phyloP scores from a whole-genome alignment of 768 basidiomycete genomes.

The Panellus pusillus region DNA sequence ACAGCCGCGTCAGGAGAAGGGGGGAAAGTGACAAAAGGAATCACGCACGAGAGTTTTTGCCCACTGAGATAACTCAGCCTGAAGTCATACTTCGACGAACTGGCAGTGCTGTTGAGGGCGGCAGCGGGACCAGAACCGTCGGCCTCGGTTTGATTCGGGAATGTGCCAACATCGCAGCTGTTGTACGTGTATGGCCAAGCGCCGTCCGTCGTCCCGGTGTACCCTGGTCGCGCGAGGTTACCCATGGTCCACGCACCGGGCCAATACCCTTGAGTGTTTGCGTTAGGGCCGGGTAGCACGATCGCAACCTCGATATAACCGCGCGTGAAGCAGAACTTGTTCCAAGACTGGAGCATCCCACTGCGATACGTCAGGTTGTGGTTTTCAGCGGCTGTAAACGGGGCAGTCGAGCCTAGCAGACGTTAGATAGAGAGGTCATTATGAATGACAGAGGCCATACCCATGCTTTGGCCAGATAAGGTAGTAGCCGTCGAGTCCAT shows the following conservation, averaged over 20 bases:
- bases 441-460: slow-evolving; percentile 20
- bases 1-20: background rate
- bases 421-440: background rate
- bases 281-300: slow-evolving; percentile 58
- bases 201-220: slow-evolving; percentile 77
- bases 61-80: slow-evolving; percentile 76
- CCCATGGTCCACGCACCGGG: slow-evolving; percentile 90
- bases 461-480: slow-evolving; percentile 31
- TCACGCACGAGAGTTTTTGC: slow-evolving; percentile 67
- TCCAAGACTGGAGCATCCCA: slow-evolving; percentile 89
- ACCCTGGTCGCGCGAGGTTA: slow-evolving; percentile 82
- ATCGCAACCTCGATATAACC: slow-evolving; percentile 76
- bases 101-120: slow-evolving; percentile 52
- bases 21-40: background rate
- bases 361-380: slow-evolving; percentile 64
- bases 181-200: slow-evolving; percentile 81
- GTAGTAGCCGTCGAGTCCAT: slow-evolving; percentile 49
- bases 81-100: slow-evolving; percentile 50
- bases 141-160: slow-evolving; percentile 64
- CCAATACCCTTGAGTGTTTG: slow-evolving; percentile 60
- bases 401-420: slow-evolving; percentile 41
- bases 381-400: slow-evolving; percentile 45
- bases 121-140: slow-evolving; percentile 59
- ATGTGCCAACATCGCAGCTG: slow-evolving; percentile 75
- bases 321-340: slow-evolving; percentile 84